Conservation (phyloP, 306 rosid genomes). For the Pyrus betulifolia region DNA sequence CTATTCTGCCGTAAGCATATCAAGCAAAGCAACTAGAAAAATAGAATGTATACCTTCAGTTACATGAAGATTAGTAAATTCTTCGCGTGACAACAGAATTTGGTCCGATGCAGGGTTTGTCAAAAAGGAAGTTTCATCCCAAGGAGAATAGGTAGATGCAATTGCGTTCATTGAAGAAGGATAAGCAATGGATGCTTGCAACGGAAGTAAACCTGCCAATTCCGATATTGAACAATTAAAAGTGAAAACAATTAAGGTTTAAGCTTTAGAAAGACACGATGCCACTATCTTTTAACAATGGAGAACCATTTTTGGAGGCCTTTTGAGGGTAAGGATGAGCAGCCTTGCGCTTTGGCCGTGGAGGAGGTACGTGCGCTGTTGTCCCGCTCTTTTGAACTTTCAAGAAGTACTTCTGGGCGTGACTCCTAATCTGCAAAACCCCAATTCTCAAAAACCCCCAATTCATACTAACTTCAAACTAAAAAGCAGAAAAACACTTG, state of each 20-base stretch:
- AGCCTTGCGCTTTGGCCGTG: slow-evolving; percentile 94
- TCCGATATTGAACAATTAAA: slow-evolving; percentile 22
- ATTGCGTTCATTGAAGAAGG: slow-evolving; percentile 51
- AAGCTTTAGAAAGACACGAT: slow-evolving; percentile 12
- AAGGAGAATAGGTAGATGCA: slow-evolving; percentile 43
- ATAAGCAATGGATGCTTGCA: slow-evolving; percentile 63
- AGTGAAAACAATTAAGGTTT: slow-evolving; percentile 3
- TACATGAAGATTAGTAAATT: slow-evolving; percentile 38
- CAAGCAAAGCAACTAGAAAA: not conserved
- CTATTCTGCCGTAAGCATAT: slow-evolving; percentile 1
- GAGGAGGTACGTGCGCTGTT: slow-evolving; percentile 90
- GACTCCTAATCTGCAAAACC: slow-evolving; percentile 69
- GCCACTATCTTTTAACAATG: slow-evolving; percentile 9
- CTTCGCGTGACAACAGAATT: slow-evolving; percentile 39
- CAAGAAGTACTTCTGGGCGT: slow-evolving; percentile 86
- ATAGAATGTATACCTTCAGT: slow-evolving; percentile 44
- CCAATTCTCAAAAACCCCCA: not conserved
- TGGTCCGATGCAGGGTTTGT: slow-evolving; percentile 36
- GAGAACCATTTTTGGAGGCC: slow-evolving; percentile 77
- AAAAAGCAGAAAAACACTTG: not conserved
- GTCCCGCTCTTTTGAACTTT: slow-evolving; percentile 88
- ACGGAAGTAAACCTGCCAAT: slow-evolving; percentile 61
- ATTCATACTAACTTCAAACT: not conserved
- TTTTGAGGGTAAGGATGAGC: slow-evolving; percentile 92
- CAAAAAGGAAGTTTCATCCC: slow-evolving; percentile 67